A percentile compares a stretch with the other conserved stretches of the same genome.
Conservation (phyloP, 805 yeast species). For the Maudiozyma turicensis region DNA sequence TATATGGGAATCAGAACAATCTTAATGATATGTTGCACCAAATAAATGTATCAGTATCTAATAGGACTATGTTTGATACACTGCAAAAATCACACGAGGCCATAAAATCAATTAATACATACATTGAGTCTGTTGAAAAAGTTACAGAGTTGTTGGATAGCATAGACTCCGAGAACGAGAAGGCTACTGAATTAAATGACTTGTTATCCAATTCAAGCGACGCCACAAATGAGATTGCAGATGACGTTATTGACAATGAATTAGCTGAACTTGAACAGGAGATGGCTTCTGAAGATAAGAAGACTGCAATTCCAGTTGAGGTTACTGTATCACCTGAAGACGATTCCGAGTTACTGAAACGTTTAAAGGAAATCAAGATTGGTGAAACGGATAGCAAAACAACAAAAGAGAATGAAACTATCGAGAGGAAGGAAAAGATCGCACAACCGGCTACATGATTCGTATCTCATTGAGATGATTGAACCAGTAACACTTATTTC, state of each 20-base stretch:
- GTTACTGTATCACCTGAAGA: neutral
- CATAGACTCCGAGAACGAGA: constrained; percentile 30
- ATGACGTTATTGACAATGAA: constrained; percentile 28
- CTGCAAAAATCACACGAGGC: constrained; percentile 30
- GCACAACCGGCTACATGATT: too few relatives aligned
- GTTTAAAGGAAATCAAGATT: constrained; percentile 19
- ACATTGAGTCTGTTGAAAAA: constrained; percentile 35
- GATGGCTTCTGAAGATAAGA: neutral
- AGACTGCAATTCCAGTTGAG: neutral
- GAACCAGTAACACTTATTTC: too few relatives aligned
- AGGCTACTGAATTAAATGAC: constrained; percentile 32
- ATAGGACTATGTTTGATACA: constrained; percentile 31
- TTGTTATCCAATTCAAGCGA: constrained; percentile 15
- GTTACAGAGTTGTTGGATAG: constrained; percentile 35
- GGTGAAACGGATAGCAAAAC: neutral
- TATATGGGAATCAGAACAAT: constrained; percentile 29
- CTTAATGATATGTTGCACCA: constrained; percentile 31
- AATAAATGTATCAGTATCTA: constrained; percentile 37
- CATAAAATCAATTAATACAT: constrained; percentile 31
- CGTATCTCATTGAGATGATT: too few relatives aligned
- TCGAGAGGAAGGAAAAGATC: too few relatives aligned
- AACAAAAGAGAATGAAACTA: neutral
- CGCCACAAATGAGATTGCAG: constrained; percentile 27
- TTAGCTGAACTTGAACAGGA: constrained; percentile 7
- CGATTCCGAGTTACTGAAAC: constrained; percentile 12